Conservation (phyloP, 2,329 filamentous ascomycete genomes). For the Trichoderma semiorbis region DNA sequence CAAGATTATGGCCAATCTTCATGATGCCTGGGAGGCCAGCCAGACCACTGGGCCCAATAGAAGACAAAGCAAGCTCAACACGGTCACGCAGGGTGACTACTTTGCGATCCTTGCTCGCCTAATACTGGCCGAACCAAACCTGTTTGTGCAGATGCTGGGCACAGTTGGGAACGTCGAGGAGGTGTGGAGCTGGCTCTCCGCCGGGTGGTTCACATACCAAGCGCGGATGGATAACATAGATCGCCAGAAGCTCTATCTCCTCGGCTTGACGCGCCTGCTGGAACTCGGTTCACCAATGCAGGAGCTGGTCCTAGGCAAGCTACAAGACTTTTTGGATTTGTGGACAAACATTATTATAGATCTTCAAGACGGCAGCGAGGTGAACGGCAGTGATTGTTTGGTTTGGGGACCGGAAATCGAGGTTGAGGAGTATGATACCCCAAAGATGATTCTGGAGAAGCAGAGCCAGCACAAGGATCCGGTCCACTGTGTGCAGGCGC, state of each 20-base stretch:
- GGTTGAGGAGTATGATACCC: slow-evolving; percentile 52
- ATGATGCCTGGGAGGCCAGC: slow-evolving; percentile 67
- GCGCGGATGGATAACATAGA: slow-evolving; percentile 64
- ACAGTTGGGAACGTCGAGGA: slow-evolving; percentile 45
- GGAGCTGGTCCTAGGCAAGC: slow-evolving; percentile 53
- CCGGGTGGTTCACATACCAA: slow-evolving; percentile 66
- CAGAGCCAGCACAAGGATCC: slow-evolving; percentile 58
- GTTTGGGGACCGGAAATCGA: slow-evolving; percentile 43
- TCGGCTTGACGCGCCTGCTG: slow-evolving; percentile 69
- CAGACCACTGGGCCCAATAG: slow-evolving; percentile 79
- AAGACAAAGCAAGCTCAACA: slow-evolving; percentile 65
- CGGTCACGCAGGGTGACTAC: slow-evolving; percentile 79
- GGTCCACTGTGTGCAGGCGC: slow-evolving; percentile 62
- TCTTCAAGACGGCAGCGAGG: slow-evolving; percentile 55
- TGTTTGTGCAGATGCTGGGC: slow-evolving; percentile 60
- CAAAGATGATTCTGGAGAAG: slow-evolving; percentile 51
- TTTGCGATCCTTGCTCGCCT: slow-evolving; percentile 79
- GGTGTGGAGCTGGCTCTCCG: slow-evolving; percentile 57
- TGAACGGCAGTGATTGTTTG: slow-evolving; percentile 50
- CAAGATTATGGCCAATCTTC: slow-evolving; percentile 62
- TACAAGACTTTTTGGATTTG: slow-evolving; percentile 72
- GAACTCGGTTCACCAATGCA: slow-evolving; percentile 59
- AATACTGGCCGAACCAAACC: slow-evolving; percentile 64
- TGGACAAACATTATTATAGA: slow-evolving; percentile 71
- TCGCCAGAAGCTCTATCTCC: slow-evolving; percentile 66